Conservation (phyloP, 2,329 filamentous ascomycete species). For the Gnomoniopsis sp. region DNA sequence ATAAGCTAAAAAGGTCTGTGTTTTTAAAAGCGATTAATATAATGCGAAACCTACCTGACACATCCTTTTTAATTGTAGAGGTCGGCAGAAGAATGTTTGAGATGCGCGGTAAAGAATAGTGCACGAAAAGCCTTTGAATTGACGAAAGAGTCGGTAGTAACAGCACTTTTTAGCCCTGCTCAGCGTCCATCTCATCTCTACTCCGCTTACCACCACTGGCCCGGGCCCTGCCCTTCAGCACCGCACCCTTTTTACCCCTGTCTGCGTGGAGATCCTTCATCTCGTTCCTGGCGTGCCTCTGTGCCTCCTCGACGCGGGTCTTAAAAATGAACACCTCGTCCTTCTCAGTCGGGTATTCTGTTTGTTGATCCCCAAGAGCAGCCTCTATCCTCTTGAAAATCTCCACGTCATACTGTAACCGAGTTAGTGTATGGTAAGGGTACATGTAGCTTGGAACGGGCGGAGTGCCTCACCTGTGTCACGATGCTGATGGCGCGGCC, state of each 20-base stretch:
- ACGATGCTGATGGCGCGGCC: slow-evolving; percentile 78
- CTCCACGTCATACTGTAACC: slow-evolving; percentile 57
- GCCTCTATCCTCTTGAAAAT: slow-evolving; percentile 79
- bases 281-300: slow-evolving; percentile 72
- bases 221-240: slow-evolving; percentile 40
- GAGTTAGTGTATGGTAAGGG: background rate
- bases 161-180: slow-evolving; percentile 55
- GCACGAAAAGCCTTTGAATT: background rate
- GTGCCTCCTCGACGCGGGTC: slow-evolving; percentile 75
- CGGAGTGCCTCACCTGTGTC: slow-evolving; percentile 53
- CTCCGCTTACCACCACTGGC: slow-evolving; percentile 43
- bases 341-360: slow-evolving; percentile 66
- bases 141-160: background rate
- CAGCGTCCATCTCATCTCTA: slow-evolving; percentile 67
- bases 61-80: no score
- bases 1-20: no score
- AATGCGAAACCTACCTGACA: no score
- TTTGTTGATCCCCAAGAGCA: slow-evolving; percentile 73
- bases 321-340: slow-evolving; percentile 84
- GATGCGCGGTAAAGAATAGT: background rate
- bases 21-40: no score
- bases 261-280: slow-evolving; percentile 79
- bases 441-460: background rate
- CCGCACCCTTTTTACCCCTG: slow-evolving; percentile 52
- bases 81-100: background rate